Conservation (phyloP, 805 yeast genomes). For the Candida rishiriensis region DNA sequence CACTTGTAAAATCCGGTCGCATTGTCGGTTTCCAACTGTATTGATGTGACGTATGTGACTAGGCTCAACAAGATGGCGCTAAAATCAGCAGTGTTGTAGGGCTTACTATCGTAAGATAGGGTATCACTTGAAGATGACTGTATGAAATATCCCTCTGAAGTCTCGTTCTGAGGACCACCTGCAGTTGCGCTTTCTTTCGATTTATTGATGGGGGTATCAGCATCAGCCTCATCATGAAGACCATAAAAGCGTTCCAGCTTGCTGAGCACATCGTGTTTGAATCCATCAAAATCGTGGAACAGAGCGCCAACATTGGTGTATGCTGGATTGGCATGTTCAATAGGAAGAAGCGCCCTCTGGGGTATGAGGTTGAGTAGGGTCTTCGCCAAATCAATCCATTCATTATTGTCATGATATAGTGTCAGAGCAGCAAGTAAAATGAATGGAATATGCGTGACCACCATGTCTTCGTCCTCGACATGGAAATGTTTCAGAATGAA, state of each 20-base stretch:
- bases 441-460: slow-evolving; percentile 69
- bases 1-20: slow-evolving; percentile 26
- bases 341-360: slow-evolving; percentile 55
- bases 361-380: slow-evolving; percentile 54
- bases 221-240: slow-evolving; percentile 2
- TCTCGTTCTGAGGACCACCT: too few relatives aligned
- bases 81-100: slow-evolving; percentile 41
- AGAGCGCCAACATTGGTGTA: slow-evolving; percentile 6
- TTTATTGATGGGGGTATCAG: not conserved
- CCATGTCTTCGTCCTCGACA: slow-evolving; percentile 84
- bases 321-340: slow-evolving; percentile 36
- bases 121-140: slow-evolving; percentile 5
- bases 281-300: slow-evolving; percentile 8
- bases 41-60: slow-evolving; percentile 21
- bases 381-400: slow-evolving; percentile 39
- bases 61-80: slow-evolving; percentile 36
- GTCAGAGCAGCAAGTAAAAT: slow-evolving; percentile 47
- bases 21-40: slow-evolving; percentile 9
- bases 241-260: slow-evolving; percentile 18
- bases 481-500: slow-evolving; percentile 65
- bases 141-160: slow-evolving; percentile 5
- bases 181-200: slow-evolving; percentile 2
- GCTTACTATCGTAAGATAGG: slow-evolving; percentile 19
- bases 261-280: slow-evolving; percentile 4
- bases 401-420: slow-evolving; percentile 17